These are phyloP conservation scores for Ganoderma boninense DNA, from an alignment of 1,284 basidiomycete genomes.

Conservation along the genomic window DNA sequence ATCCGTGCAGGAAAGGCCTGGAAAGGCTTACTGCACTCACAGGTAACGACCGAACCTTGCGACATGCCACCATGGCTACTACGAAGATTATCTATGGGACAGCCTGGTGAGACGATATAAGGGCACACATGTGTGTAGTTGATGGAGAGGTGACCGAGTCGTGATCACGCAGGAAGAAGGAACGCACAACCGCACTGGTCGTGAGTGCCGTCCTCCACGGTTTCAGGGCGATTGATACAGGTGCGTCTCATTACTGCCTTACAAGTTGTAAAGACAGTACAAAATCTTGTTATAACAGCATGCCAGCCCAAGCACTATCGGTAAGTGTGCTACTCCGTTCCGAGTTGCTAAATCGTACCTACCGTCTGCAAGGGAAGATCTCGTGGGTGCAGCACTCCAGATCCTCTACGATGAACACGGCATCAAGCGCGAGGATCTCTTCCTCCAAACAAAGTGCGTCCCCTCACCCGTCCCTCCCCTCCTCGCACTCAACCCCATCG, in stretches of 20 bases:
- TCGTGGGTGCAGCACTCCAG: constrained; percentile 77
- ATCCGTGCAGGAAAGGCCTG: no score
- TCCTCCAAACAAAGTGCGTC: constrained; percentile 75
- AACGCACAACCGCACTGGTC: constrained; percentile 72
- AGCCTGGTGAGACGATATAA: constrained; percentile 57
- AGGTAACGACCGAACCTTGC: neutral
- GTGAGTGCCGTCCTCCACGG: constrained; percentile 76
- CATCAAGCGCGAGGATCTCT: constrained; percentile 44
- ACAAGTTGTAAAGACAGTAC: no score
- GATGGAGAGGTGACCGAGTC: constrained; percentile 18
- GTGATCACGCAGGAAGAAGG: constrained; percentile 67
- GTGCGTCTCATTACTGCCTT: constrained; percentile 44
- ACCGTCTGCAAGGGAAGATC: constrained; percentile 65
- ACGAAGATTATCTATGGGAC: constrained; percentile 72
- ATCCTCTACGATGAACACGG: constrained; percentile 47
- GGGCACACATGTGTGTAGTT: neutral
- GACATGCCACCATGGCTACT: constrained; percentile 33
- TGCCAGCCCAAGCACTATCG: constrained; percentile 83
- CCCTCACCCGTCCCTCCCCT: neutral
- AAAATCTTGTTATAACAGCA: constrained; percentile 50
- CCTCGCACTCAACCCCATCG: neutral
- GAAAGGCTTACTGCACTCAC: neutral
- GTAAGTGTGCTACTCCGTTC: constrained; percentile 44
- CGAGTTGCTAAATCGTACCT: neutral
- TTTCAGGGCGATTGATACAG: constrained; percentile 83